These are phyloP conservation scores for Tuber aestivum DNA, from an alignment of 495 filamentous ascomycete genomes.

Conservation along the genomic window DNA sequence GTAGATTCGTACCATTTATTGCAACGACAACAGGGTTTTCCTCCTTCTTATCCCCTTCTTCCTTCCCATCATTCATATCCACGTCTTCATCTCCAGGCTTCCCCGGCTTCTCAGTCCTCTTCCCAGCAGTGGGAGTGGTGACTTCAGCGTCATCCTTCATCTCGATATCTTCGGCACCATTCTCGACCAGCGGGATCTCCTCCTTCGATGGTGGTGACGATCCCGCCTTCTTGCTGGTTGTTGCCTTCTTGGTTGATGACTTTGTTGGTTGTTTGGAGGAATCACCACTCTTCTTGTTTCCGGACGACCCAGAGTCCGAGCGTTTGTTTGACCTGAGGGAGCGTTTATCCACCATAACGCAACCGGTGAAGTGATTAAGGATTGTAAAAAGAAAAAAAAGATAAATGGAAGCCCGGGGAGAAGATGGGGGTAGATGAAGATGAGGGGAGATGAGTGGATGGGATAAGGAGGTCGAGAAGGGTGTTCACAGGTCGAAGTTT, in stretches of 20 bases:
- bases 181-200: constrained; percentile 29
- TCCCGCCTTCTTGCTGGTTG: constrained; percentile 21
- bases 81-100: constrained; percentile 70
- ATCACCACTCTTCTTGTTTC: constrained; percentile 30
- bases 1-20: constrained; percentile 31
- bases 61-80: constrained; percentile 62
- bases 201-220: constrained; percentile 25
- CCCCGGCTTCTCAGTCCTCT: constrained; percentile 53
- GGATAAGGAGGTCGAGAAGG: constrained; percentile 2
- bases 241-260: constrained; percentile 35
- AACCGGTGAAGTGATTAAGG: constrained; percentile 15
- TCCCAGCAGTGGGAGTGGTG: constrained; percentile 46
- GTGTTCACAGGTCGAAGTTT: not conserved
- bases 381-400: not conserved
- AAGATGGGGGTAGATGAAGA: not conserved
- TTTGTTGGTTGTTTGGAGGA: constrained; percentile 26
- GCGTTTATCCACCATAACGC: constrained; percentile 42
- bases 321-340: constrained; percentile 41
- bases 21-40: constrained; percentile 58
- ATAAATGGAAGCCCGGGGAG: not conserved
- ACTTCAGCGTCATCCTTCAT: constrained; percentile 70
- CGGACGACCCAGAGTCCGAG: constrained; percentile 31
- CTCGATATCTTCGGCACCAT: constrained; percentile 65
- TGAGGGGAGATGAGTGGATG: not conserved
- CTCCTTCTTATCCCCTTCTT: constrained; percentile 46